Evolutionary conservation across 192 early-diverging fungal genomes (phyloP), one percentile per base, ranked within the genome.

Genomic region (Backusella westeae): DNA sequence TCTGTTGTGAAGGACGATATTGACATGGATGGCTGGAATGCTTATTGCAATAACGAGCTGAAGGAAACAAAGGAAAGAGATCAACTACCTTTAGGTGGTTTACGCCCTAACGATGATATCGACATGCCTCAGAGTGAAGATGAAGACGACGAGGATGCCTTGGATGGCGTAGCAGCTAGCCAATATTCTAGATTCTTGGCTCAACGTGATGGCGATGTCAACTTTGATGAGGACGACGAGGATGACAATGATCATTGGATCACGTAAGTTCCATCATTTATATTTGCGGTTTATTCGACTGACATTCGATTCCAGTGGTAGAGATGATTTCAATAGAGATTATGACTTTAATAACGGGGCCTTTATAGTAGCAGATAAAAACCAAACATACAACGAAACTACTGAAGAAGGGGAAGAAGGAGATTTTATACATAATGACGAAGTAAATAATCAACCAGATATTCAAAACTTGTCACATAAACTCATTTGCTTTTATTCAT

Each of bases 1-100:
- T 17, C 76, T 80, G 42, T 42, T 78, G 71, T 86, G 59, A 81
- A 73, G 63, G 83, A 84, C 15, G 78, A 68, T 72, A 79, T 89
- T 73, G 86, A 87, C 59, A 75, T 85, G 17, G 83, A 85, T n/a
- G 81, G 79, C 21, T 89, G 88, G 88, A 83, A 84, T 73, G 82
- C 83, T 52, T 89, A 89, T 73, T 85, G 87, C 35, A 69, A 73
- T 34, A 72, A 72, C 35, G 68, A 63, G 12, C 42, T 76, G 34
- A 66, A 23, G 21, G 77, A 65, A 34, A 69, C 72, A 26, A 79
- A 76, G 34, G 68, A 76, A 63, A 52, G 72, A 15, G 74, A 77
- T 68, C 82, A 82, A 34, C 79, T 81, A 26, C 83, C 85, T 10
- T 76, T 89, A 21, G 88, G 88, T 46, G 88, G 88, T 7, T 73